Conservation (phyloP, 345 rosid genomes). For the Gynandropsis gynandra region DNA sequence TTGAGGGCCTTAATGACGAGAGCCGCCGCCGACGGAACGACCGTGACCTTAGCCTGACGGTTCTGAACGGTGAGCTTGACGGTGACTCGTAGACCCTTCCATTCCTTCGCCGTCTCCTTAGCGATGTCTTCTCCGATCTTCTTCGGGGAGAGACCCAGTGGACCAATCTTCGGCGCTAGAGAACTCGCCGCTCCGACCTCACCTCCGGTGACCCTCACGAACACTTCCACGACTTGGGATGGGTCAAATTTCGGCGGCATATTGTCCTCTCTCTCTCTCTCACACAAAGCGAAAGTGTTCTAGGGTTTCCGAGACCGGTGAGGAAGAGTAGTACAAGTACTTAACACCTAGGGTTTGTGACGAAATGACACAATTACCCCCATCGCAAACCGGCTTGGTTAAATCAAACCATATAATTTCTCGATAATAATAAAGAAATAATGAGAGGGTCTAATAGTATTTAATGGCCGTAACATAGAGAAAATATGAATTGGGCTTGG, state of each 20-base stretch:
- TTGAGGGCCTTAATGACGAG: conserved; percentile 49
- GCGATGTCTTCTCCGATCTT: conserved; percentile 63
- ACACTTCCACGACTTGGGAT: conserved; percentile 42
- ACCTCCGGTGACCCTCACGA: conserved; percentile 52
- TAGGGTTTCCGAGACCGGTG: no score
- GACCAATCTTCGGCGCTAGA: conserved; percentile 54
- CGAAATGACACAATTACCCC: no score
- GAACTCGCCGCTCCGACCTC: conserved; percentile 61
- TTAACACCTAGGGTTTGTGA: no score
- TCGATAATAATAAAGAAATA: no score
- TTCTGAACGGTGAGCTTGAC: conserved; percentile 57
- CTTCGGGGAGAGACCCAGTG: conserved; percentile 57
- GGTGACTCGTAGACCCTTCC: conserved; percentile 56
- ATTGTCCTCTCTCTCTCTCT: no score
- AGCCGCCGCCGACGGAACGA: conserved; percentile 52
- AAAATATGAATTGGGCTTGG: no score
- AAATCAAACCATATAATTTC: no score
- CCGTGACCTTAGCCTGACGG: conserved; percentile 49
- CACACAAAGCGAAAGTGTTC: no score
- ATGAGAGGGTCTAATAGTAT: no score
- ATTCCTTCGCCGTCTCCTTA: conserved; percentile 51
- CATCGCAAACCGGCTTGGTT: no score
- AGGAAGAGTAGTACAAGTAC: no score
- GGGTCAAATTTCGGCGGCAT: conserved; percentile 64
- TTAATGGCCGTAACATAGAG: no score